phyloP scores from a whole-genome alignment of 345 rosid genomes.

The Geranium rotundifolium region DNA sequence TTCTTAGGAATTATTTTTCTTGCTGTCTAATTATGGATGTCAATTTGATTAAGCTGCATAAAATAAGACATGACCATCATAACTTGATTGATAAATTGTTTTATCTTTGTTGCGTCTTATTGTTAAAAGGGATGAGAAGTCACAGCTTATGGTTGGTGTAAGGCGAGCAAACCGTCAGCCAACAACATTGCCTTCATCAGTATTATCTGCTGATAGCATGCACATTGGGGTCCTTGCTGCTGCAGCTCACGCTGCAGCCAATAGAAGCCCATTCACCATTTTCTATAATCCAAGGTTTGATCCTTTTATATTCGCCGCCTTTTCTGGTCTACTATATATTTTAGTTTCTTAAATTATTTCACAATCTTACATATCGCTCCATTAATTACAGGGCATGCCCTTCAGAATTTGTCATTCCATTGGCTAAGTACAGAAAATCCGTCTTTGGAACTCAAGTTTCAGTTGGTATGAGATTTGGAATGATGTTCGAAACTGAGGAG shows the following conservation, averaged over 20 bases:
- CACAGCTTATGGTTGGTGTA: slow-evolving; percentile 85
- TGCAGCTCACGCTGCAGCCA: slow-evolving; percentile 93
- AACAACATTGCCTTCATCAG: slow-evolving; percentile 78
- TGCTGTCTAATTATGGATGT: too few species aligned
- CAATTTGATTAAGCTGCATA: too few species aligned
- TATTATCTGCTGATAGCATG: slow-evolving; percentile 96
- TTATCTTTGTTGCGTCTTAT: not conserved
- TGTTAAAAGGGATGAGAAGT: slow-evolving; percentile 74
- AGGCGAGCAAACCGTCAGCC: slow-evolving; percentile 92
- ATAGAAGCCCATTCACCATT: slow-evolving; percentile 72
- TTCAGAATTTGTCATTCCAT: slow-evolving; percentile 83
- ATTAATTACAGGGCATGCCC: slow-evolving; percentile 69
- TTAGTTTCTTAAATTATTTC: not conserved
- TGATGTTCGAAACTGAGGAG: slow-evolving; percentile 99
- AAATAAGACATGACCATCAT: not conserved
- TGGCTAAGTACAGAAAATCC: slow-evolving; percentile 69
- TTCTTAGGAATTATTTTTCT: too few species aligned
- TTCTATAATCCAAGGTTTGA: slow-evolving; percentile 93
- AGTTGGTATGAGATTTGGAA: slow-evolving; percentile 95
- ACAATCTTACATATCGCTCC: not conserved
- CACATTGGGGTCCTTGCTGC: slow-evolving; percentile 99
- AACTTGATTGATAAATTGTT: not conserved
- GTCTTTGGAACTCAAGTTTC: slow-evolving; percentile 80
- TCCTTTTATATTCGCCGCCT: not conserved
- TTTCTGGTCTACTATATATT: not conserved